phyloP scores from a whole-genome alignment of 2,329 filamentous ascomycete species.

The Plectosphaerella sp. region DNA sequence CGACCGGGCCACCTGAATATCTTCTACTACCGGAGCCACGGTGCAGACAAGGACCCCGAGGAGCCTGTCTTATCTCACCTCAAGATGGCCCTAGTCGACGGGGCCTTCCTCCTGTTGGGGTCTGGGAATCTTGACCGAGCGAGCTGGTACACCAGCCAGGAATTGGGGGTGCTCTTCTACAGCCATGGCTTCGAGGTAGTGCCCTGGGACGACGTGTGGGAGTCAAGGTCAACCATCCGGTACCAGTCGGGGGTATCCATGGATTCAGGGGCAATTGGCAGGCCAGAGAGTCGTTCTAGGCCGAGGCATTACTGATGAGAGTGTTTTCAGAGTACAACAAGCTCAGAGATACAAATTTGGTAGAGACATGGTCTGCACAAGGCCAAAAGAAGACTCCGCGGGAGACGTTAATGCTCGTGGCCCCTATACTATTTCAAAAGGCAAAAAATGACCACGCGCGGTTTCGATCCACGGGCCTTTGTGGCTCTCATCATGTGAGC shows the following conservation, averaged over 20 bases:
- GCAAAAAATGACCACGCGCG: no score
- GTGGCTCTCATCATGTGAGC: no score
- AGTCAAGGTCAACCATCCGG: slow-evolving; percentile 26
- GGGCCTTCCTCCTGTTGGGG: slow-evolving; percentile 62
- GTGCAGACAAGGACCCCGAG: slow-evolving; percentile 22
- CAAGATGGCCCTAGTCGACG: slow-evolving; percentile 72
- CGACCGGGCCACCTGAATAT: slow-evolving; percentile 49
- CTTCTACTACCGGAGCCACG: slow-evolving; percentile 45
- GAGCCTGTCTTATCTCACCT: slow-evolving; percentile 73
- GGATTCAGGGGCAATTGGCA: background rate
- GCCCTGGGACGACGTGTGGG: slow-evolving; percentile 34
- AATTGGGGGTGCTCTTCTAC: slow-evolving; percentile 63
- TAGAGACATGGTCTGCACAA: no score
- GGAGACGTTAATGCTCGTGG: no score
- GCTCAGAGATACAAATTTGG: no score
- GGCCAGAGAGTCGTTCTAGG: no score
- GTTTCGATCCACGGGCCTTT: no score
- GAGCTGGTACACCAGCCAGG: slow-evolving; percentile 84
- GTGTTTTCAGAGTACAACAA: no score
- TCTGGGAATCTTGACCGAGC: slow-evolving; percentile 83
- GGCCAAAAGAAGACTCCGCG: no score
- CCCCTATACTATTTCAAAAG: no score
- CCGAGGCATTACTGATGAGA: no score
- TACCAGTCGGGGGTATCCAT: slow-evolving; percentile 4
- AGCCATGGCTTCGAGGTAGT: slow-evolving; percentile 30